phyloP scores from a whole-genome alignment of 768 basidiomycete species.

The Leccinum olivaceopallidum region DNA sequence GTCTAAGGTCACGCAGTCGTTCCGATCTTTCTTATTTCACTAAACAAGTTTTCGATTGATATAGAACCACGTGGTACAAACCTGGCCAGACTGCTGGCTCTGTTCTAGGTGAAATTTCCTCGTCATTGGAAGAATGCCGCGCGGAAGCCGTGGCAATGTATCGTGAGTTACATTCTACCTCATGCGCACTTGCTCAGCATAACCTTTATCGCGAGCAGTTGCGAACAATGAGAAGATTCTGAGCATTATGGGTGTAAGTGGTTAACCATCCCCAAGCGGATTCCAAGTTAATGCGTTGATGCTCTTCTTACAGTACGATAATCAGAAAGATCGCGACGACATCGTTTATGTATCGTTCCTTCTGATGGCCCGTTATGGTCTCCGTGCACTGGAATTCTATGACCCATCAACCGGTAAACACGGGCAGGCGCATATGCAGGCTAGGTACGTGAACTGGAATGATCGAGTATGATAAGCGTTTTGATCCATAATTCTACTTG shows the following conservation, averaged over 20 bases:
- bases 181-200: background rate
- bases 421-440: slow-evolving; percentile 91
- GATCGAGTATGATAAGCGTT: background rate
- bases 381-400: slow-evolving; percentile 80
- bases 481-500: background rate
- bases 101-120: slow-evolving; percentile 83
- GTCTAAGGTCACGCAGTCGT: slow-evolving; percentile 45
- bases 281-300: background rate
- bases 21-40: background rate
- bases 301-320: slow-evolving; percentile 52
- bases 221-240: slow-evolving; percentile 75
- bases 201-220: slow-evolving; percentile 41
- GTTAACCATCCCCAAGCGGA: background rate
- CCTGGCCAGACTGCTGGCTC: slow-evolving; percentile 82
- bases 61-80: slow-evolving; percentile 83
- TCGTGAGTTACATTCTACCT: slow-evolving; percentile 45
- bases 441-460: slow-evolving; percentile 50
- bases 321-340: slow-evolving; percentile 69
- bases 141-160: slow-evolving; percentile 86
- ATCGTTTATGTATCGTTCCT: slow-evolving; percentile 82
- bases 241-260: slow-evolving; percentile 72
- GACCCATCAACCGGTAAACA: slow-evolving; percentile 81
- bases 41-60: background rate
- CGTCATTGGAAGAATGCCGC: slow-evolving; percentile 92
- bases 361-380: slow-evolving; percentile 82